Percentiles rank a stretch among this genome's conserved stretches.
phyloP scores from a whole-genome alignment of 495 filamentous ascomycete species.

The Astrocystis sublimbata region DNA sequence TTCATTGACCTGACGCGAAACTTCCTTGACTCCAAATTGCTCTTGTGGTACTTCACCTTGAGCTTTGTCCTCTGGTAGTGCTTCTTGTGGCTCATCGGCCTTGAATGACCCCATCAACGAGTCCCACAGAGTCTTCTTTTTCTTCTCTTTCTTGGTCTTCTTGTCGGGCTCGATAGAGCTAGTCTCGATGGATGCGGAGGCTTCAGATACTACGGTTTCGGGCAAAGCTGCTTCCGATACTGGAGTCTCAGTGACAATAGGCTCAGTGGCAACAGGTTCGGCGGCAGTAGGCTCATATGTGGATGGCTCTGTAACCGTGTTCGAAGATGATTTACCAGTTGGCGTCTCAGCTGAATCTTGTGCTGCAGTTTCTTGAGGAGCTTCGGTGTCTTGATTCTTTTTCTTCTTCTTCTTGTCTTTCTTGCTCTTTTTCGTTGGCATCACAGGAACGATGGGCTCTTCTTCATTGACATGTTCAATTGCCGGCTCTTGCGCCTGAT shows the following conservation, averaged over 20 bases:
- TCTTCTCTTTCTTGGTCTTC: slow-evolving; percentile 26
- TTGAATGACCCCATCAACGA: not conserved
- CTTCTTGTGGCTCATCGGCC: not conserved
- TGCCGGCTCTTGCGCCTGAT: not conserved
- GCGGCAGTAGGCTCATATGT: not conserved
- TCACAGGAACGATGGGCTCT: not conserved
- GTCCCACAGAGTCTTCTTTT: slow-evolving; percentile 24
- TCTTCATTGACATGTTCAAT: slow-evolving; percentile 10
- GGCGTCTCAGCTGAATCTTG: not conserved
- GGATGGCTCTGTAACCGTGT: not conserved
- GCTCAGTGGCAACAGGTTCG: not conserved
- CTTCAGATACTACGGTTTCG: not conserved
- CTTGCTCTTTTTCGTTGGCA: slow-evolving; percentile 14
- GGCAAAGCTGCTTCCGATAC: not conserved
- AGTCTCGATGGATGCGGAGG: slow-evolving; percentile 5
- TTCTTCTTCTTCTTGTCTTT: slow-evolving; percentile 22
- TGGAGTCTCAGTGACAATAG: not conserved
- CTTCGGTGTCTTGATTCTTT: not conserved
- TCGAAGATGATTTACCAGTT: not conserved
- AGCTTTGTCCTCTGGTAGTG: not conserved
- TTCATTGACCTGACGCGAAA: not conserved
- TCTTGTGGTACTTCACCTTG: not conserved
- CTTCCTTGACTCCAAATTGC: not conserved
- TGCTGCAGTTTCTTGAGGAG: not conserved
- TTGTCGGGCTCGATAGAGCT: not conserved